phyloP scores from a whole-genome alignment of 495 filamentous ascomycete species.

The Lepidopterella palustris region DNA sequence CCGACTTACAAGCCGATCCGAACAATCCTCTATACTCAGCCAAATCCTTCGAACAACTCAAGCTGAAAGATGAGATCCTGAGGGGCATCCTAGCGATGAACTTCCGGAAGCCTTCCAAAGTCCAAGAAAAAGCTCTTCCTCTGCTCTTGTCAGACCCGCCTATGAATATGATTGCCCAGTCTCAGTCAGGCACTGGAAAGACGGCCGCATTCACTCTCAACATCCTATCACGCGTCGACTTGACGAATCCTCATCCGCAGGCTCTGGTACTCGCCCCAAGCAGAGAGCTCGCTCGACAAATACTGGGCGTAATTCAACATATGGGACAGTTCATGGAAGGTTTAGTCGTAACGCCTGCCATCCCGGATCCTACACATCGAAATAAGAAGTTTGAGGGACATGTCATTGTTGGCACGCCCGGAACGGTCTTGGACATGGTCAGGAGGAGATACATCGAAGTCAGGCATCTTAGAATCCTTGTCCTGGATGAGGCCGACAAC shows the following conservation, averaged over 20 bases:
- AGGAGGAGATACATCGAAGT: constrained; percentile 61
- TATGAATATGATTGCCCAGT: constrained; percentile 90
- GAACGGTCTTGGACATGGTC: constrained; percentile 83
- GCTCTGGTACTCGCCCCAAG: constrained; percentile 86
- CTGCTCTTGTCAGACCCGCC: constrained; percentile 78
- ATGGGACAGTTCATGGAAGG: constrained; percentile 78
- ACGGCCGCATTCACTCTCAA: constrained; percentile 94
- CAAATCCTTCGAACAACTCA: constrained; percentile 77
- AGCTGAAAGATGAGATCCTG: constrained; percentile 56
- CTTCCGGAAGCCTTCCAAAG: constrained; percentile 93
- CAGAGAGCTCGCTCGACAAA: constrained; percentile 91
- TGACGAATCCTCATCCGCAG: constrained; percentile 64
- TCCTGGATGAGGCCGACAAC: constrained; percentile 92
- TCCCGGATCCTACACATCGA: constrained; percentile 63
- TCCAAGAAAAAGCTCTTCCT: constrained; percentile 88
- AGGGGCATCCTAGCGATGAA: constrained; percentile 69
- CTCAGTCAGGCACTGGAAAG: constrained; percentile 97
- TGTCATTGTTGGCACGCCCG: constrained; percentile 88
- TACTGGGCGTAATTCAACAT: constrained; percentile 67
- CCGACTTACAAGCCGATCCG: constrained; percentile 77
- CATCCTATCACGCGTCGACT: constrained; percentile 76
- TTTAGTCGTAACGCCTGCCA: constrained; percentile 66
- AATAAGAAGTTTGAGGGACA: constrained; percentile 58
- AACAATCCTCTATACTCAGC: constrained; percentile 83
- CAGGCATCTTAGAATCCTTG: constrained; percentile 63